A percentile compares a stretch with the other conserved stretches of the same genome.
These are phyloP conservation scores for Cnidoscolus chayamansa DNA, from an alignment of 441 rosid genomes.

Conservation along the genomic window DNA sequence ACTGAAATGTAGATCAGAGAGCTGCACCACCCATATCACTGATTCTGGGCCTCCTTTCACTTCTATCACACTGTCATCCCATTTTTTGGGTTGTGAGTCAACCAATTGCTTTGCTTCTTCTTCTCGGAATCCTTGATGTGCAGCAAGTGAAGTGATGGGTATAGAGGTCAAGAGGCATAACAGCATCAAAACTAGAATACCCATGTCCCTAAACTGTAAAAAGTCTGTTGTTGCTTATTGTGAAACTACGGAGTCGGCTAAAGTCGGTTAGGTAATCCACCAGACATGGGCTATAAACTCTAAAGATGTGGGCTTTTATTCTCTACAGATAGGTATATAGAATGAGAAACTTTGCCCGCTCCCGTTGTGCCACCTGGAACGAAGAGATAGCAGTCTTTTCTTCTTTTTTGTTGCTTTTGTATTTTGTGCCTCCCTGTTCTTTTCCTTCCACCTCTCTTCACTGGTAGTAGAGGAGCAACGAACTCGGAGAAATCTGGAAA, in stretches of 20 bases:
- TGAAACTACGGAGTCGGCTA: not conserved
- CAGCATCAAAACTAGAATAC: constrained; percentile 12
- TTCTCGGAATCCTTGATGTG: constrained; percentile 2
- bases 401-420: too few species aligned
- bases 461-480: not conserved
- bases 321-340: not conserved
- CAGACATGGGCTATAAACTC: too few species aligned
- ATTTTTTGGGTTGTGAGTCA: constrained; percentile 25
- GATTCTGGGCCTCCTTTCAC: constrained; percentile 60
- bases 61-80: constrained; percentile 44
- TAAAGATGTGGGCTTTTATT: not conserved
- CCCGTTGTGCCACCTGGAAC: constrained; percentile 4
- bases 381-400: not conserved
- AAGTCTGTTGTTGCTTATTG: not conserved
- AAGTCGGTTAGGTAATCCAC: too few species aligned
- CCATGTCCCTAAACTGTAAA: constrained; percentile 13
- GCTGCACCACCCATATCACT: constrained; percentile 85
- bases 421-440: not conserved
- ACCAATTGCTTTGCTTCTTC: constrained; percentile 17
- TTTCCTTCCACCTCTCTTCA: constrained; percentile 3
- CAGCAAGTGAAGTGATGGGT: constrained; percentile 2
- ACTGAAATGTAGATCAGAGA: constrained; percentile 96
- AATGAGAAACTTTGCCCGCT: constrained; percentile 1
- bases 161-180: constrained; percentile 8
- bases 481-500: not conserved